Evolutionary conservation across 306 rosid species (phyloP).

Genomic region (Phaseolus lunatus): DNA sequence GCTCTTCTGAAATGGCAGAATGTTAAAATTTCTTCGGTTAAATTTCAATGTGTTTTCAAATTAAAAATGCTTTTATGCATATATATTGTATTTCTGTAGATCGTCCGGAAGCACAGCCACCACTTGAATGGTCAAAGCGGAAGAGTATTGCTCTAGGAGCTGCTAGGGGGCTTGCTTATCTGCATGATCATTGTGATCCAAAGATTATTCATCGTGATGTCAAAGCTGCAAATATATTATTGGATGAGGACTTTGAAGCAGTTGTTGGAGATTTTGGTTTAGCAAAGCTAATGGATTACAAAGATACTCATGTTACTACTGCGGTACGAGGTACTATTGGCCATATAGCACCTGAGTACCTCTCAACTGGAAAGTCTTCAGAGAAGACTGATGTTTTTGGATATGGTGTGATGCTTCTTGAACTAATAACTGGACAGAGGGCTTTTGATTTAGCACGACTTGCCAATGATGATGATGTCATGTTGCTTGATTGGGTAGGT

Average conservation of each 20-base stretch:
- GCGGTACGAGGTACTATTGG: constrained; percentile 92
- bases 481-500: constrained; percentile 94
- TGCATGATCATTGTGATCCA: constrained; percentile 95
- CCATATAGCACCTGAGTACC: constrained; percentile 91
- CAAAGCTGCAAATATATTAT: constrained; percentile 88
- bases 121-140: constrained; percentile 74
- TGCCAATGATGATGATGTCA: constrained; percentile 80
- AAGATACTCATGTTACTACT: constrained; percentile 88
- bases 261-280: constrained; percentile 93
- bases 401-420: constrained; percentile 96
- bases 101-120: constrained; percentile 55
- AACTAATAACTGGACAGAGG: constrained; percentile 88
- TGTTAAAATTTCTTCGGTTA: no score
- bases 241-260: constrained; percentile 90
- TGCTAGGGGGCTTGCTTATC: constrained; percentile 92
- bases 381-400: constrained; percentile 95
- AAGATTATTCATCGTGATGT: constrained; percentile 94
- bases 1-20: neutral
- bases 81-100: constrained; percentile 55
- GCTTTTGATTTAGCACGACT: constrained; percentile 92
- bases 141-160: constrained; percentile 75
- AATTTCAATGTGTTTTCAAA: neutral
- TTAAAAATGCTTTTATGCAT: constrained; percentile 21
- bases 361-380: constrained; percentile 87
- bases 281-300: constrained; percentile 89